A percentile compares a stretch with the other conserved stretches of the same genome.
Conservation (phyloP, 176 grass and related monocot species). For the Carex cristatella region DNA sequence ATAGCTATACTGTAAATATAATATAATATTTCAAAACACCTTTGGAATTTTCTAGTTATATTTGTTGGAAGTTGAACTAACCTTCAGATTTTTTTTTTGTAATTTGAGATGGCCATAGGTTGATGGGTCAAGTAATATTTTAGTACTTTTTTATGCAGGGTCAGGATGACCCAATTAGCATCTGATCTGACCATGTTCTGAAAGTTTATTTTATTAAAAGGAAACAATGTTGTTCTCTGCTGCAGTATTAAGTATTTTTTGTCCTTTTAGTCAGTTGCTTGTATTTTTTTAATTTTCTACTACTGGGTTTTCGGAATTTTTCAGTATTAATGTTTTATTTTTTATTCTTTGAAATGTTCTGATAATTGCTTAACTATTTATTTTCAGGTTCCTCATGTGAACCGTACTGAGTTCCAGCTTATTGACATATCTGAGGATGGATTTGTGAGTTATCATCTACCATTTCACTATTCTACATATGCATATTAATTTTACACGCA, state of each 20-base stretch:
- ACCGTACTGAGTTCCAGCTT: slow-evolving; percentile 83
- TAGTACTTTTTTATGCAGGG: no score
- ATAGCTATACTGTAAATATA: background rate
- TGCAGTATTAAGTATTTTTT: background rate
- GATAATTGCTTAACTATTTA: background rate
- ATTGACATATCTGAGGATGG: slow-evolving; percentile 98
- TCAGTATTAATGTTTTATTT: background rate
- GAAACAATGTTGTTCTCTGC: background rate
- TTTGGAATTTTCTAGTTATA: no score
- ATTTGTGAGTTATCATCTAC: slow-evolving; percentile 54
- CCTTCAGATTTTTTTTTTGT: background rate
- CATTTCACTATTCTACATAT: background rate
- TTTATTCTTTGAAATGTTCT: background rate
- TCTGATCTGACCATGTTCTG: background rate
- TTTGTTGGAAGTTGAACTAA: background rate
- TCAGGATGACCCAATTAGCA: no score
- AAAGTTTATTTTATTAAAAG: background rate
- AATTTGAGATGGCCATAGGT: background rate
- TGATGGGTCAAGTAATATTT: background rate
- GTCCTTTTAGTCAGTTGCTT: background rate
- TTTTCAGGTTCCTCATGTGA: slow-evolving; percentile 76
- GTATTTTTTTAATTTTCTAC: background rate
- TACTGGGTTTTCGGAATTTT: background rate
- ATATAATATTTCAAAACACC: no score
- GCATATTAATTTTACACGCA: background rate